A percentile compares a stretch with the other conserved stretches of the same genome.
Evolutionary conservation across 2,329 filamentous ascomycete species (phyloP).

Genomic region (Xylaria sp.): DNA sequence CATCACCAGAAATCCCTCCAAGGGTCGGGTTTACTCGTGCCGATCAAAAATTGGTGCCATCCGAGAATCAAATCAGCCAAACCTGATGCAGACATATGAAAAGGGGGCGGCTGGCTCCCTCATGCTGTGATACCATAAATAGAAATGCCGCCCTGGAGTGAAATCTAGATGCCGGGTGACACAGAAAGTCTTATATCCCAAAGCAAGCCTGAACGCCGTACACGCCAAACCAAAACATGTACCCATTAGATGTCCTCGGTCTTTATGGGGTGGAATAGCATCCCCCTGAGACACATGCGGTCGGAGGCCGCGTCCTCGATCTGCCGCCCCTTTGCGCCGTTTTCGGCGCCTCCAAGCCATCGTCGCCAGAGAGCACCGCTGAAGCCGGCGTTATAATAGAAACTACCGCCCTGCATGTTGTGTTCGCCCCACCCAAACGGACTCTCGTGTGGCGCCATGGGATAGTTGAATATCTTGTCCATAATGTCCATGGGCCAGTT

Average conservation of each 20-base stretch:
- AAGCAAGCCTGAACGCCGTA: constrained; percentile 17
- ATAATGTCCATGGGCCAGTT: constrained; percentile 61
- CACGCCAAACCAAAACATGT: constrained; percentile 10
- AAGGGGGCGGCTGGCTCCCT: constrained; percentile 12
- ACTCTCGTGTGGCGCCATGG: constrained; percentile 53
- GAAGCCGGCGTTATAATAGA: constrained; percentile 68
- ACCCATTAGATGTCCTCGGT: constrained; percentile 33
- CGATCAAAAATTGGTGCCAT: constrained; percentile 4
- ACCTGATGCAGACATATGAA: constrained; percentile 13
- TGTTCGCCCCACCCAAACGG: constrained; percentile 65
- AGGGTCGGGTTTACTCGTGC: constrained; percentile 5
- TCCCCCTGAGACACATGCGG: constrained; percentile 67
- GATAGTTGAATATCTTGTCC: constrained; percentile 65
- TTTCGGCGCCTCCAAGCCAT: constrained; percentile 52
- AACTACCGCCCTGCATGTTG: constrained; percentile 67
- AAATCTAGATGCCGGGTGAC: constrained; percentile 20
- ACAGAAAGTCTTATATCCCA: constrained; percentile 6
- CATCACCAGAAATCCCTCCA: constrained; percentile 1
- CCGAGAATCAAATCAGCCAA: constrained; percentile 22
- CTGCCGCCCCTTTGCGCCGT: constrained; percentile 39
- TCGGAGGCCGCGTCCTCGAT: constrained; percentile 31
- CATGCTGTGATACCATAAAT: constrained; percentile 20
- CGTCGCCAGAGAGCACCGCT: constrained; percentile 63
- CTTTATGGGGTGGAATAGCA: constrained; percentile 70
- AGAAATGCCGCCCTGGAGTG: constrained; percentile 19